Base-by-base conservation (phyloP, 805 yeast species). In the Candida odintsovae region DNA sequence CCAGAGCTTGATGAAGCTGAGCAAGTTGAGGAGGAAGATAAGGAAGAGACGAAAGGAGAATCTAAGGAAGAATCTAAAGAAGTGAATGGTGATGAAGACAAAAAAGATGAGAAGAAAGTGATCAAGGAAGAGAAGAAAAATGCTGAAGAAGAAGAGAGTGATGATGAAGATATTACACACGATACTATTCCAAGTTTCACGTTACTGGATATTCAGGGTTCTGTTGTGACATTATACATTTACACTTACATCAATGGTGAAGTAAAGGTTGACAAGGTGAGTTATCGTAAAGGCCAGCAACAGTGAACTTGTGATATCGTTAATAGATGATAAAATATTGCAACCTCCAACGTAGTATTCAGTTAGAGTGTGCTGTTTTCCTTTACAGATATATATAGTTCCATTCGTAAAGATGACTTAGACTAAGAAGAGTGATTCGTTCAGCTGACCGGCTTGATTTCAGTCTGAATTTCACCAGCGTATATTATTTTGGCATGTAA, bases 191-290 rank as follows among this genome's bases (percentile, higher is more conserved):
- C 98, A 5, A 86, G 96, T 45, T 92, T 94, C 64, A 90, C 96
- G 58, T 71, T 92, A 28, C 61, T 92, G 53, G 98, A 94, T 58
- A 78, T 90, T n/a, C 88, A 85, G 58, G 92, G 87, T 0, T 65
- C 82, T 0, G 76, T 77, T 2, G 84, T 96, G 54, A 86, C 90
- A 1, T 71, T 90, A 23, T 94, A 86, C 66, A 85, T 94, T 49
- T 94, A 94, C 71, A 86, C 94, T 11, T 72, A 82, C 56, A 71
- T 85, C 37, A 83, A 82, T 51, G 89, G 83, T 2, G 95, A 89
- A 49, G 90, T 94, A 29, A 87, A 86, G 62, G 97, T 94, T 18
- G 97, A 92, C 62, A 90, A 90, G 66, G 85, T 88, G 40, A 77
- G 78, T 23, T 84, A 81, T 57, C 69, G 82, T 37, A 82, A 81